Base-by-base conservation (phyloP, 176 grass and related monocot species). In the Alloteropsis semialata region DNA sequence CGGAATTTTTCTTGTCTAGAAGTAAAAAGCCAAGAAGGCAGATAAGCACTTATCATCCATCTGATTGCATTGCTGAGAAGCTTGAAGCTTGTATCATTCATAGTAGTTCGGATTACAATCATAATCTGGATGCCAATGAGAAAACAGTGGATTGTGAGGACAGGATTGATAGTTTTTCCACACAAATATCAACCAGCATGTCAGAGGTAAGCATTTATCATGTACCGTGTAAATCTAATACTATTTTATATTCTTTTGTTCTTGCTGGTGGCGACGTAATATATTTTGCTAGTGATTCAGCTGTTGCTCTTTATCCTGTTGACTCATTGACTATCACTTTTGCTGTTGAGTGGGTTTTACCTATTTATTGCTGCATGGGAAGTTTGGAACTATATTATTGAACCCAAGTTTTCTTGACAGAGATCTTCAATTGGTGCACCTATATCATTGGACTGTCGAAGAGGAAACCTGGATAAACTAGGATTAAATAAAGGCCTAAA, bases 1-100 rank as follows among this genome's bases (percentile, higher is more conserved):
- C 96, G 32, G 76, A 74, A 67, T 86, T 98, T 83, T 81, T 99
- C 74, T 96, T 94, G 41, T 76, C 87, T 66, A 93, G 29, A 89
- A 82, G 76, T 89, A 97, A 85, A 79, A 99, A 75, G 30, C 41
- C 50, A 58, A 72, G 27, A 72, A 85, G 84, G 87, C 82, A 82
- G 50, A 88, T 82, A 81, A 32, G 39, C 12, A 18, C 5, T 69
- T 15, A 81, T 64, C 64, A 69, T 76, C 46, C 82, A 42, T 77
- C 67, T 34, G 73, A 80, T 74, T 69, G 22, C 12, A 56, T 19
- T 84, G 58, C 36, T 53, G 69, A 78, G 51, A 85, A 29, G 21
- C 50, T 76, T 76, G 58, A 78, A 45, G 72, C 8, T 69, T 78
- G 46, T 85, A 11, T 8, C 49, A 24, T 25, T 82, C 56, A 65